A percentile compares a stretch with the other conserved stretches of the same genome.
These are phyloP conservation scores for Hypomontagnella monticulosa DNA, from an alignment of 495 filamentous ascomycete species.

Conservation along the genomic window DNA sequence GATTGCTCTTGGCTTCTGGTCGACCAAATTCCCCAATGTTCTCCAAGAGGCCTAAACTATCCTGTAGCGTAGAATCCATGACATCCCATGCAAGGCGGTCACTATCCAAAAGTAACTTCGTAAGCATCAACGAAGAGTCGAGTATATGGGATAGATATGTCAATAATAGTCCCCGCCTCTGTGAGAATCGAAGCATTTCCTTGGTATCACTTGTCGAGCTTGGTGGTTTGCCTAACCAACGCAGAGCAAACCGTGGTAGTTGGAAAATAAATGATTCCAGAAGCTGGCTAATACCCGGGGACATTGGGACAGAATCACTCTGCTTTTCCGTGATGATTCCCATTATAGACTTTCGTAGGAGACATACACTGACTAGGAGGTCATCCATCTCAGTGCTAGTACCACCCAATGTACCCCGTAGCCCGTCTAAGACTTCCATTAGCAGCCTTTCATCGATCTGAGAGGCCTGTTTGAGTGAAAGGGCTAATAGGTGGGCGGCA, in stretches of 20 bases:
- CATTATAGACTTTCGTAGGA: constrained; percentile 68
- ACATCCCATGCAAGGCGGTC: constrained; percentile 56
- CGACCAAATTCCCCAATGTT: constrained; percentile 51
- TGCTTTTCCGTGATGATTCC: constrained; percentile 53
- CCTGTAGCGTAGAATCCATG: constrained; percentile 64
- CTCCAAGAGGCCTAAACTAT: constrained; percentile 62
- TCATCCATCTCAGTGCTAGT: constrained; percentile 74
- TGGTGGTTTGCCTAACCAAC: constrained; percentile 66
- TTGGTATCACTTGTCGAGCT: constrained; percentile 55
- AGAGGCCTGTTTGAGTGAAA: constrained; percentile 52
- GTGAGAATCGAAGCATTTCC: constrained; percentile 62
- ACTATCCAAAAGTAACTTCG: constrained; percentile 56
- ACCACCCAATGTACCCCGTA: constrained; percentile 69
- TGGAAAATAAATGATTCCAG: constrained; percentile 61
- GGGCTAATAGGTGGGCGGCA: constrained; percentile 54
- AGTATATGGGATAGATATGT: constrained; percentile 58
- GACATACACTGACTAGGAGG: constrained; percentile 70
- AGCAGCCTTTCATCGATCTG: constrained; percentile 51
- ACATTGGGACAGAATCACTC: constrained; percentile 4
- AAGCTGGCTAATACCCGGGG: constrained; percentile 35
- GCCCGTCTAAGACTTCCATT: constrained; percentile 59
- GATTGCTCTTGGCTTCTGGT: constrained; percentile 43
- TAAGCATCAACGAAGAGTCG: constrained; percentile 65
- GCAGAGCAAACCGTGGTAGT: constrained; percentile 61
- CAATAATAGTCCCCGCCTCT: constrained; percentile 61